Conservation (phyloP, 495 filamentous ascomycete genomes). For the Ascobolus immersus region DNA sequence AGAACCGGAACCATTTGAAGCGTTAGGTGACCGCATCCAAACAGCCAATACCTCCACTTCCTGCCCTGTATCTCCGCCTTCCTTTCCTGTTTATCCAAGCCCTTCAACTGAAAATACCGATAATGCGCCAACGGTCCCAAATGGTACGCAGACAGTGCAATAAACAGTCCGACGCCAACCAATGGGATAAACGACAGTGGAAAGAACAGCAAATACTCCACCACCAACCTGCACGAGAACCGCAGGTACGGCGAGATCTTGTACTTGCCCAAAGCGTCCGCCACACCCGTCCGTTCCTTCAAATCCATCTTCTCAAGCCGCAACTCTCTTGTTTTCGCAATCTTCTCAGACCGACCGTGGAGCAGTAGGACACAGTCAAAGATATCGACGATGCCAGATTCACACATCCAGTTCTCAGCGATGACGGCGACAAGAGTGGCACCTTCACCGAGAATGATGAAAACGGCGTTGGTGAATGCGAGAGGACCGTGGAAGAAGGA, state of each 20-base stretch:
- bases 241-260: slow-evolving; percentile 41
- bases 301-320: slow-evolving; percentile 33
- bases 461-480: slow-evolving; percentile 45
- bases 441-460: slow-evolving; percentile 61
- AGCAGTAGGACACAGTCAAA: slow-evolving; percentile 61
- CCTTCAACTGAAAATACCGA: slow-evolving; percentile 74
- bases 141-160: slow-evolving; percentile 36
- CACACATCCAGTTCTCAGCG: slow-evolving; percentile 47
- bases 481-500: slow-evolving; percentile 69
- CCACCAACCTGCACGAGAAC: slow-evolving; percentile 48
- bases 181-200: slow-evolving; percentile 83
- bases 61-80: slow-evolving; percentile 45
- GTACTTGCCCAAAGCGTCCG: slow-evolving; percentile 53
- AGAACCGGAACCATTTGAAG: slow-evolving; percentile 55
- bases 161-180: slow-evolving; percentile 56
- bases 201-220: slow-evolving; percentile 57
- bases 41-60: slow-evolving; percentile 42
- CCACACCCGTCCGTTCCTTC: no score
- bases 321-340: slow-evolving; percentile 48
- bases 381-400: slow-evolving; percentile 61
- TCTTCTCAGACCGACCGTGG: slow-evolving; percentile 27
- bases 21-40: slow-evolving; percentile 29
- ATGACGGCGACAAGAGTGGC: slow-evolving; percentile 52
- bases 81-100: slow-evolving; percentile 35
- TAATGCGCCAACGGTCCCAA: slow-evolving; percentile 33